These are phyloP conservation scores for Collariella sp. DNA, from an alignment of 495 filamentous ascomycete genomes.

Conservation along the genomic window DNA sequence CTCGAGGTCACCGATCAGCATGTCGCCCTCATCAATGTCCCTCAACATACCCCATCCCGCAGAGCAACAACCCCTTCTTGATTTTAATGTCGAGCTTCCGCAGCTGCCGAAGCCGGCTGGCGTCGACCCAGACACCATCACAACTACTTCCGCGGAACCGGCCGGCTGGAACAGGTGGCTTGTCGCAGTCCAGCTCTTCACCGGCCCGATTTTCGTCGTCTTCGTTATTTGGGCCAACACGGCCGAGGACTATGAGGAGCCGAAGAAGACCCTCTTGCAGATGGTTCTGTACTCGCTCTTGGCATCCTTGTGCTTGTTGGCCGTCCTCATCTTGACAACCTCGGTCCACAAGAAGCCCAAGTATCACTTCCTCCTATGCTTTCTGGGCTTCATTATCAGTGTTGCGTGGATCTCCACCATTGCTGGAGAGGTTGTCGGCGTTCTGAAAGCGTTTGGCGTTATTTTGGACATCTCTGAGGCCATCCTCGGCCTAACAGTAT, in stretches of 20 bases:
- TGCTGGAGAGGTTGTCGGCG: conserved; percentile 90
- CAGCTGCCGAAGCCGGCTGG: conserved; percentile 18
- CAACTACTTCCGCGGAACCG: conserved; percentile 21
- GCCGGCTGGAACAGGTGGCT: conserved; percentile 88
- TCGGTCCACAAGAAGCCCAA: conserved; percentile 47
- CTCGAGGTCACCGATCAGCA: conserved; percentile 6
- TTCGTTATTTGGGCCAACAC: conserved; percentile 68
- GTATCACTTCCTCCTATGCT: conserved; percentile 69
- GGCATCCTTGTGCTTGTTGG: conserved; percentile 57
- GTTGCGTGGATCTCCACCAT: conserved; percentile 96
- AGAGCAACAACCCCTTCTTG: background rate
- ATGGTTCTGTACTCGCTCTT: conserved; percentile 62
- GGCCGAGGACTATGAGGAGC: conserved; percentile 40
- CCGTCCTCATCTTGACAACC: conserved; percentile 54
- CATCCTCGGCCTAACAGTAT: conserved; percentile 89
- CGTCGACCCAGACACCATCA: conserved; percentile 19
- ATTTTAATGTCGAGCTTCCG: background rate
- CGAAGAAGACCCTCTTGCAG: conserved; percentile 40
- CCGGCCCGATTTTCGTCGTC: conserved; percentile 75
- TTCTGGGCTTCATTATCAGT: conserved; percentile 82
- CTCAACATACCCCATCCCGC: background rate
- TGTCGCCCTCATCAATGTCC: conserved; percentile 11
- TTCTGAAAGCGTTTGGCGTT: conserved; percentile 88
- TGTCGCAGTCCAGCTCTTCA: conserved; percentile 72
- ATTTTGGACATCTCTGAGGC: conserved; percentile 92